Evolutionary conservation across 345 rosid genomes (phyloP), one percentile per base, ranked within the genome.

Genomic region (Excoecaria agallocha): DNA sequence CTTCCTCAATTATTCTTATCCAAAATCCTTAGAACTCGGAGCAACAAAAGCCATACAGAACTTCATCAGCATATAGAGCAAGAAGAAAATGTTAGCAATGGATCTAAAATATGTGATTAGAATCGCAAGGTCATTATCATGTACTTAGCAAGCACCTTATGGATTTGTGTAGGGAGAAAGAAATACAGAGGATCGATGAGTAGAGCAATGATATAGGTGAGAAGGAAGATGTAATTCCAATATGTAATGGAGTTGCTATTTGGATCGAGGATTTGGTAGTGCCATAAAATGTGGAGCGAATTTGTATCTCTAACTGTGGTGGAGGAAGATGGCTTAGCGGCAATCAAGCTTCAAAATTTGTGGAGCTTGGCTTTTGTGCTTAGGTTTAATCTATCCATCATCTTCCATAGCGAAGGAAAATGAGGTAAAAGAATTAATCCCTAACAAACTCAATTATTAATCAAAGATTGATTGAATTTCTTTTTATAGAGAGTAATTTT

Each of bases 151-250:
- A 43, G 69, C 37, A 38, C 76, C 38, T 1, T 85, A 90, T 16
- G 82, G 80, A 22, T 61, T 35, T 0, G 3, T 84, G 56, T 74
- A 83, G 98, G 94, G 16, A 91, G 83, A 80, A 80, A 91, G 82
- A 91, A 91, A 77, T 87, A 95, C 66, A 95, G 83, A 45, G 98
- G 99, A 71, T 91, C 97, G 64, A 95, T 80, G 92, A 95, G 93
- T 71, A 95, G 93, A 3, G 98, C 89, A 51, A 93, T 64, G 71
- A 95, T 86, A 60, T 87, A 88, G 61, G 91, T 86, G 45, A 86
- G 15, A 70, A 95, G 37, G n/a, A n/a, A n/a, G n/a, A n/a, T n/a
- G n/a, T n/a, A n/a, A n/a, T n/a, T n/a, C n/a, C n/a, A n/a, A n/a
- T 83, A 88, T 13, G 86, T 75, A 16, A 91, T 96, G 62, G 91